A percentile compares a stretch with the other conserved stretches of the same genome.
phyloP scores from a whole-genome alignment of 2,329 filamentous ascomycete species.

The Macrophomina tecta region DNA sequence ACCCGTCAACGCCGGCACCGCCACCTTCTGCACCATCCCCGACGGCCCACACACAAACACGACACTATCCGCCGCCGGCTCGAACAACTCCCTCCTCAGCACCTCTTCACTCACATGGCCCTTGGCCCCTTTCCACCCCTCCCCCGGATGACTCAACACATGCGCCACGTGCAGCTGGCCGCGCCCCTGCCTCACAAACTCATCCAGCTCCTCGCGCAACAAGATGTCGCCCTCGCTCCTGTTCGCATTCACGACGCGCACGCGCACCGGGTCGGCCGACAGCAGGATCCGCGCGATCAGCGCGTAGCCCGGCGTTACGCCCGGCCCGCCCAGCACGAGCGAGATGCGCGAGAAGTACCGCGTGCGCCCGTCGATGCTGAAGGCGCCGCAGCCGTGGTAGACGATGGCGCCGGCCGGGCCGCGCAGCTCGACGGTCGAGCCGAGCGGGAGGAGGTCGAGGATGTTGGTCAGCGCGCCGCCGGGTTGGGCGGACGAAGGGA shows the following conservation, averaged over 20 bases:
- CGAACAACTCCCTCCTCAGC: conserved; percentile 50
- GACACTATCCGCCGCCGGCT: conserved; percentile 49
- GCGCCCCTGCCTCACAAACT: conserved; percentile 44
- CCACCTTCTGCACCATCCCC: conserved; percentile 59
- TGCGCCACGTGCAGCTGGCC: conserved; percentile 54
- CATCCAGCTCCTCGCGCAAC: conserved; percentile 50
- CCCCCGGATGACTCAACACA: conserved; percentile 44
- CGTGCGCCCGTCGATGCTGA: conserved; percentile 52
- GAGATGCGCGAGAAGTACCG: conserved; percentile 53
- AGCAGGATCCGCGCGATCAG: conserved; percentile 54
- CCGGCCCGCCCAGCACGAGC: conserved; percentile 59
- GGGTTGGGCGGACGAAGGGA: background rate
- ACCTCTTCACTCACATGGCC: conserved; percentile 53
- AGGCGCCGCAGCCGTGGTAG: conserved; percentile 55
- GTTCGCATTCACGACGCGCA: conserved; percentile 57
- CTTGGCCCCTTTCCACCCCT: conserved; percentile 49
- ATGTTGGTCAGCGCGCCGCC: background rate
- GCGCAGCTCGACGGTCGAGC: conserved; percentile 43
- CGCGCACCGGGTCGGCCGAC: conserved; percentile 44
- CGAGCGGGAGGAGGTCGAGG: background rate
- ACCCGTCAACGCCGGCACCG: conserved; percentile 52
- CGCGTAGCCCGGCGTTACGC: conserved; percentile 60
- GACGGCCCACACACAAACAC: conserved; percentile 59
- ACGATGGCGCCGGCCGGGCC: conserved; percentile 59
- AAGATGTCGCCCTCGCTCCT: conserved; percentile 56